phyloP scores from a whole-genome alignment of 2,329 filamentous ascomycete genomes.

The Paramyrothecium roridum region DNA sequence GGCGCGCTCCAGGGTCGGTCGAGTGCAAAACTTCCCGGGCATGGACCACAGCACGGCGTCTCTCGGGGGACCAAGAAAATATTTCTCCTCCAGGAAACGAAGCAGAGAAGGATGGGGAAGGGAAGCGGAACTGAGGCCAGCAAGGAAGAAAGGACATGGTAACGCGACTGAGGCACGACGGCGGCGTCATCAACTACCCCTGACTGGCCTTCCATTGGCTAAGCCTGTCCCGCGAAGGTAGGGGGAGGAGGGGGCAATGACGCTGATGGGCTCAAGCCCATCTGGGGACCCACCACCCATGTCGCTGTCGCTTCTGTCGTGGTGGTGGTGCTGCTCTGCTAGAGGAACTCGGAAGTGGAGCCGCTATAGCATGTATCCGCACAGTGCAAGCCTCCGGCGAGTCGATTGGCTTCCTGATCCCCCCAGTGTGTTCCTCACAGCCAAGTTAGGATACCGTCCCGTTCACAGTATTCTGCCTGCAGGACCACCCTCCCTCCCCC shows the following conservation, averaged over 20 bases:
- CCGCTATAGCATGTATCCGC: background rate
- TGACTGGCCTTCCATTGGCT: background rate
- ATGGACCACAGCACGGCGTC: no score
- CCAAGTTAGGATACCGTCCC: background rate
- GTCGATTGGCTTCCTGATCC: background rate
- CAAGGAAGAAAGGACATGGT: background rate
- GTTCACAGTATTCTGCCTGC: background rate
- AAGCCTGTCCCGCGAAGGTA: background rate
- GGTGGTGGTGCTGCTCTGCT: background rate
- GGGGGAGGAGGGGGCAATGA: background rate
- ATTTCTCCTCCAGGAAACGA: no score
- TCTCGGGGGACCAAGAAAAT: no score
- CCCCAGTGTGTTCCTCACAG: background rate
- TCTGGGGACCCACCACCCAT: background rate
- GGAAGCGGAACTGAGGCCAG: background rate
- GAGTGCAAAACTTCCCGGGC: no score
- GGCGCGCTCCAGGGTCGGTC: no score
- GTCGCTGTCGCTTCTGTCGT: background rate
- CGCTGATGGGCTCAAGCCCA: background rate
- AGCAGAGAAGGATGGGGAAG: no score
- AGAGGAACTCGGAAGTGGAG: background rate
- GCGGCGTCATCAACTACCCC: background rate
- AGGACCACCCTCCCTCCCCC: no score
- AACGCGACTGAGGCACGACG: background rate
- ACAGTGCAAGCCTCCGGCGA: background rate